phyloP scores from a whole-genome alignment of 805 yeast species.

The Dipodascus geniculatus region DNA sequence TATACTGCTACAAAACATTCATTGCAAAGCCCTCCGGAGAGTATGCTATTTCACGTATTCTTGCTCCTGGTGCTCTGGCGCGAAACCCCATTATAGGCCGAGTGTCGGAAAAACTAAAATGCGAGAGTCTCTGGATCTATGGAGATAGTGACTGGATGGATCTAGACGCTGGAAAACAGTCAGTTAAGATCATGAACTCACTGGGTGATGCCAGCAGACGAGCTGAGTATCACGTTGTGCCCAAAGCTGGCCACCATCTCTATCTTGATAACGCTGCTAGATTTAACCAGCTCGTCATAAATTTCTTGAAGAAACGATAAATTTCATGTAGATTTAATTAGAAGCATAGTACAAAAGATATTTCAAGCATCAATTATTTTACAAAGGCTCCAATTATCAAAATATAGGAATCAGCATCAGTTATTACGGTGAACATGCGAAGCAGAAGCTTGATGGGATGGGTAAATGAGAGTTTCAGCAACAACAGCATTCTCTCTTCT shows the following conservation, averaged over 20 bases:
- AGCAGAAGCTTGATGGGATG: slow-evolving; percentile 77
- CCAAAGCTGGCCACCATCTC: slow-evolving; percentile 65
- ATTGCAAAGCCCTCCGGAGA: slow-evolving; percentile 85
- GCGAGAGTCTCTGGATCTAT: slow-evolving; percentile 71
- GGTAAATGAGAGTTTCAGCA: slow-evolving; percentile 75
- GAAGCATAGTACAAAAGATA: not conserved
- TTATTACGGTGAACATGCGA: slow-evolving; percentile 37
- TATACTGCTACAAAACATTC: slow-evolving; percentile 72
- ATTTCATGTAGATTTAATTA: not conserved
- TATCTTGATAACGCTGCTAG: slow-evolving; percentile 51
- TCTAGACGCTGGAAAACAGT: slow-evolving; percentile 31
- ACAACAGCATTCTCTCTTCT: slow-evolving; percentile 62
- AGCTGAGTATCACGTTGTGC: slow-evolving; percentile 30
- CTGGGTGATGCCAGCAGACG: slow-evolving; percentile 16
- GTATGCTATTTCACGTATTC: slow-evolving; percentile 66
- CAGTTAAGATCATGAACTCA: slow-evolving; percentile 26
- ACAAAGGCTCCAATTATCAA: slow-evolving; percentile 1
- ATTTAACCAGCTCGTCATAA: slow-evolving; percentile 40
- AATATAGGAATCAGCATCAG: not conserved
- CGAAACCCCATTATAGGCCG: slow-evolving; percentile 53
- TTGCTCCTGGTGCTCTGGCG: slow-evolving; percentile 88
- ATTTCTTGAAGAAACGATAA: slow-evolving; percentile 24
- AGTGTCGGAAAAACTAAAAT: slow-evolving; percentile 35
- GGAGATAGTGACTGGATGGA: slow-evolving; percentile 72
- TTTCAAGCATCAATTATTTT: not conserved